Base-by-base conservation (phyloP, 2,329 filamentous ascomycete genomes). In the Calcarisporium arbuscula region DNA sequence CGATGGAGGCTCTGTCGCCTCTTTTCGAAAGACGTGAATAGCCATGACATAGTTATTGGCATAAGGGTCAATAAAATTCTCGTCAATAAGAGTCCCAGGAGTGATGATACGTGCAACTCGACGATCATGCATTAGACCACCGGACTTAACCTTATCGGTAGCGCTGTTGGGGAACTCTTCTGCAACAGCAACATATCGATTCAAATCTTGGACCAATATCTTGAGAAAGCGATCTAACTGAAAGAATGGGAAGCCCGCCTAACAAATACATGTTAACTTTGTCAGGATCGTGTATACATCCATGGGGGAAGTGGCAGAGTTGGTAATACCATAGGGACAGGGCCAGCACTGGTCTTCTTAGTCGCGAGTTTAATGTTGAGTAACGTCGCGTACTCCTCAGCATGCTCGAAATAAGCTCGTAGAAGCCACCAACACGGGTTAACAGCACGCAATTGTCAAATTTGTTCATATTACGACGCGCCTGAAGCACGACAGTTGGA, bases 351-450 rank as follows among this genome's bases (percentile, higher is more conserved):
- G n/a, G 84, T 87, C 58, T 79, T 88, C 57, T 86, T 92, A 36
- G 74, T 74, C 3, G 83, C 80, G 35, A 94, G 79, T 59, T 95
- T 96, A 52, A 98, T 64, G 50, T 88, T 92, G 44, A 98, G 69
- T 28, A 94, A 67, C 2, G 88, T 85, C 2, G 84, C 90, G 56
- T 83, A 84, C 53, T 95, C 81, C 39, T 94, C 85, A 9, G 94
- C 92, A 56, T 98, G 89, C 50, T 94, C 84, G 58, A 96, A 94
- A 63, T 98, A 98, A 98, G 67, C 74, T 98, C 92, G 61, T 96
- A 98, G 62, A 98, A 98, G 40, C 89, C 82, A 36, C 92, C 92
- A 19, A 98, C 88, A 37, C 90, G 78, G 5, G 92, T 98, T 40
- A 98, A 65, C 7, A 98, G 60, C 25, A 98, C 84, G 60, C 90